Conservation (phyloP, 2,329 filamentous ascomycete genomes). For the Sporothrix protearum region DNA sequence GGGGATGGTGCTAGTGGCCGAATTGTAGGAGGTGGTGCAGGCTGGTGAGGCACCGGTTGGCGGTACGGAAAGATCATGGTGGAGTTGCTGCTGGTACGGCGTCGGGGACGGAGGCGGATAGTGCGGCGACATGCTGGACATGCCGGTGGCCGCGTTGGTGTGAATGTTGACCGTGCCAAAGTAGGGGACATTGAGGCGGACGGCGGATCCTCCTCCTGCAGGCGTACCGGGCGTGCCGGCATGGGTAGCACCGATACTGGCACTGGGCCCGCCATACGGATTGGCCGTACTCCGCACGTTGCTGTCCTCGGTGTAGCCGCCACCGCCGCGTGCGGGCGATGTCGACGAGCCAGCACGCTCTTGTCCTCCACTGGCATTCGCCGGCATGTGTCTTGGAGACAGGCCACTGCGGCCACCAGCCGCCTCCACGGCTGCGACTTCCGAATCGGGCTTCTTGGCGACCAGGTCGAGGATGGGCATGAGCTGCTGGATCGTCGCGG, state of each 20-base stretch:
- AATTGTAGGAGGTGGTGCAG: neutral
- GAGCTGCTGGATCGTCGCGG: slow-evolving; percentile 43
- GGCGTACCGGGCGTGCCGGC: neutral
- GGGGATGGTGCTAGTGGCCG: neutral
- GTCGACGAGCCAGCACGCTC: neutral
- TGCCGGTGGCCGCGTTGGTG: slow-evolving; percentile 12
- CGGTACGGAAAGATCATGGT: neutral
- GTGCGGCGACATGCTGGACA: neutral
- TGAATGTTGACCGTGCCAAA: slow-evolving; percentile 48
- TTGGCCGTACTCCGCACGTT: neutral
- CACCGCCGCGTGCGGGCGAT: neutral
- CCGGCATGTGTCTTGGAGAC: neutral
- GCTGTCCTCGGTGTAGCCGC: neutral
- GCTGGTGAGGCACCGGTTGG: neutral
- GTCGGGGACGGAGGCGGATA: neutral
- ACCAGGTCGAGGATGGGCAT: slow-evolving; percentile 41
- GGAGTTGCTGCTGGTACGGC: slow-evolving; percentile 10
- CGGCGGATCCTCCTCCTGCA: slow-evolving; percentile 1
- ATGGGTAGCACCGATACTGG: neutral
- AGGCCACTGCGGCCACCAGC: neutral
- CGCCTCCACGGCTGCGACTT: slow-evolving; percentile 15
- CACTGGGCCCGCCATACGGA: neutral
- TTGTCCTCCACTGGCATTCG: neutral
- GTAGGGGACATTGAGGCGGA: slow-evolving; percentile 46
- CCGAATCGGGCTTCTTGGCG: slow-evolving; percentile 3